Base-by-base conservation (phyloP, 2,329 filamentous ascomycete genomes). In the Epichloe uncinata region DNA sequence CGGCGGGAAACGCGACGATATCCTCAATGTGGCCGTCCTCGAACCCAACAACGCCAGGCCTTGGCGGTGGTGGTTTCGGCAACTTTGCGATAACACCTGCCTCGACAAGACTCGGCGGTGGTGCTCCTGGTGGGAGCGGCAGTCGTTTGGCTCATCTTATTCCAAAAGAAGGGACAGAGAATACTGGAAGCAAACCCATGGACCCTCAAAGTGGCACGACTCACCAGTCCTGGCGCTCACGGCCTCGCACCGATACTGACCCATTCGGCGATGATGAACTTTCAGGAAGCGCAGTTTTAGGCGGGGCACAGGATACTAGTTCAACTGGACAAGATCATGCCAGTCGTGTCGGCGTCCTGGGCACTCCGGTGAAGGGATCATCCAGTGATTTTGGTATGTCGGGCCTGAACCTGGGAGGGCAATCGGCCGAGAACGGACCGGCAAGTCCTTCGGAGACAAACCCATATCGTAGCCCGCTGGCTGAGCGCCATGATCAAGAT, bases 361-460 rank as follows among this genome's bases (percentile, higher is more conserved):
- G 78, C 44, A 79, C 75, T 0, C 77, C 77, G 0, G 65, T 74
- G 20, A 79, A 79, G 61, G 74, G 69, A 5, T 72, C 69, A 3
- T 67, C 76, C 4, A 69, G 73, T 40, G 79, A 84, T 53, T 80
- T 83, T 57, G 79, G 79, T 42, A 80, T 83, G 75, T 70, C 77
- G 13, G 77, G 78, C 57, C 72, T 77, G 58, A 77, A 67, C 66
- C 73, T 72, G 61, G 80, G 63, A 65, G 74, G 74, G 47, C 73
- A 81, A 45, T 74, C 79, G 37, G 75, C 80, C 49, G 69, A 65
- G 42, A 73, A 73, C n/a, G 86, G 88, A 52, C 84, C 86, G 0
- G 79, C 87, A 61, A 97, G 91, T 63, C 93, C 93, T 11, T 93
- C 90, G 0, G 87, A 95, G 60, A 97, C 93, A 3, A 98, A 98